These are phyloP conservation scores for Candida coleopterorum DNA, from an alignment of 805 yeast genomes.

Conservation along the genomic window DNA sequence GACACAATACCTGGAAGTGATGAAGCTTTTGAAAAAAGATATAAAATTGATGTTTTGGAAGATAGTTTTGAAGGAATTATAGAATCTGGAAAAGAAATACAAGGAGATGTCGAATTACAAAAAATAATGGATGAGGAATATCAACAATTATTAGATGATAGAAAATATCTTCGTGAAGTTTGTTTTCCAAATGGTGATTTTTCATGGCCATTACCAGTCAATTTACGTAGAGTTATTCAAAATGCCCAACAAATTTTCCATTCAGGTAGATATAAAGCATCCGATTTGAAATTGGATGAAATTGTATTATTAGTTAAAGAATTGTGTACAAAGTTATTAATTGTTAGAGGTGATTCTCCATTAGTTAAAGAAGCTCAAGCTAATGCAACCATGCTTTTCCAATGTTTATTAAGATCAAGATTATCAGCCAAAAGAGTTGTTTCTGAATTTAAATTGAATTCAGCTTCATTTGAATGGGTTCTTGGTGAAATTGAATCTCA, in stretches of 20 bases:
- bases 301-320: conserved; percentile 67
- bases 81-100: conserved; percentile 86
- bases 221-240: conserved; percentile 92
- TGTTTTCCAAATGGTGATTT: conserved; percentile 92
- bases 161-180: conserved; percentile 68
- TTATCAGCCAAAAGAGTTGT: conserved; percentile 85
- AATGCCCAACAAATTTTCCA: conserved; percentile 97
- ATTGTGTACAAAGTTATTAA: conserved; percentile 61
- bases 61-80: conserved; percentile 65
- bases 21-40: conserved; percentile 73
- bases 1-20: conserved; percentile 95
- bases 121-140: conserved; percentile 78
- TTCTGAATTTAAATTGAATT: conserved; percentile 82
- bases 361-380: conserved; percentile 81
- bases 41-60: conserved; percentile 77
- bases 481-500: conserved; percentile 91
- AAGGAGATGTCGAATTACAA: conserved; percentile 86
- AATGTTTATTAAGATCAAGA: conserved; percentile 88
- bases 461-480: conserved; percentile 92
- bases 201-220: conserved; percentile 97
- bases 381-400: conserved; percentile 86
- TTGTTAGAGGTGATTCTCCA: conserved; percentile 76
- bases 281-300: conserved; percentile 83
- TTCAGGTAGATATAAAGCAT: conserved; percentile 83
- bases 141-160: conserved; percentile 69